Base-by-base conservation (phyloP, 352 stramenopile genomes). In the Phytophthora pisi region DNA sequence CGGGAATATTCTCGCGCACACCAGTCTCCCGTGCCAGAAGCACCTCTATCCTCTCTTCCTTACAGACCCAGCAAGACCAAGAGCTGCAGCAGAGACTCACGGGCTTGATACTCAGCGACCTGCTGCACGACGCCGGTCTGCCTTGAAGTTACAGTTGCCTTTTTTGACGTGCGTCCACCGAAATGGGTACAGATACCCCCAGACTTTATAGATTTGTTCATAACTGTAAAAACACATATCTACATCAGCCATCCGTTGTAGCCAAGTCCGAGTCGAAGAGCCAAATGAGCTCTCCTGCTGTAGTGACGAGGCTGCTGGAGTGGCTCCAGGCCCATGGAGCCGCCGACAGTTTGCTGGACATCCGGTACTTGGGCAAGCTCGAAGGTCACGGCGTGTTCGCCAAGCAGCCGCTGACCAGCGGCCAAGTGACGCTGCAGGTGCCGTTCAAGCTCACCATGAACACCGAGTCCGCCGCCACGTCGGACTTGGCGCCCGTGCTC, bases 361-460 rank as follows among this genome's bases (percentile, higher is more conserved):
- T 88, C 42, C 61, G 66, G 20, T 86, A 84, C 58, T 46, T 84
- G 5, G 65, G 70, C 26, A 60, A 66, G 38, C 55, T 73, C 28
- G 74, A 89, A 68, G 81, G 81, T 20, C 70, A 87, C 51, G 78
- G 78, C 16, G 78, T 89, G 7, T 82, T 84, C 54, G 76, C 81
- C 2, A 76, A 74, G 34, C 68, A 84, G 56, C 16, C 53, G 10
- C 55, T 89, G n/a, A 7, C 23, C 3, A 23, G 61, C 46, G 71
- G 68, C 49, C 67, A 89, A 72, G 63, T 76, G 47, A 87, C 81
- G 42, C 43, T 90, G 11, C 68, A 72, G 40, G 66, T 90, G 45
- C 79, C 81, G 8, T 90, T 85, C 51, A 64, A 74, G 43, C 64
- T 90, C 20, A 84, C 68, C 5, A 88, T 90, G 79, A 82, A 63